Conservation (phyloP, 2,329 filamentous ascomycete species). For the Didymella glomerata region DNA sequence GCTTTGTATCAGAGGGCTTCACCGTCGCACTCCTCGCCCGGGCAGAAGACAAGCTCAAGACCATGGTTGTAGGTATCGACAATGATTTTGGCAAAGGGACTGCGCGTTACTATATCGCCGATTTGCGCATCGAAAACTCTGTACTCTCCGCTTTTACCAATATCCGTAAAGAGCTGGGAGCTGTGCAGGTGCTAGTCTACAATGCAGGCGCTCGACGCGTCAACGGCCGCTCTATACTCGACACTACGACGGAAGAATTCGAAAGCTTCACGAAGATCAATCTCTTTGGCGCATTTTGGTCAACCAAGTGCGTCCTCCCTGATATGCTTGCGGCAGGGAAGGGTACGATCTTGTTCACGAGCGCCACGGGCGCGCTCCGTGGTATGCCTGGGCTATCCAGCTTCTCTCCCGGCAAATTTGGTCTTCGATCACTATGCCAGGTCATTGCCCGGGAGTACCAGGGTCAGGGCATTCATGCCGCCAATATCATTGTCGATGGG, state of each 20-base stretch:
- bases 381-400: conserved; percentile 28
- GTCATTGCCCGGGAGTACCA: conserved; percentile 20
- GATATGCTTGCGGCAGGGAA: conserved; percentile 29
- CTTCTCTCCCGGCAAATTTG: conserved; percentile 34
- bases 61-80: conserved; percentile 26
- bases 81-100: neutral
- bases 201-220: conserved; percentile 33
- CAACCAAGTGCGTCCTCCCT: conserved; percentile 29
- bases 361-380: conserved; percentile 29
- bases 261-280: conserved; percentile 36
- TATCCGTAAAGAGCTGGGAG: conserved; percentile 26
- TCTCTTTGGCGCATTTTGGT: conserved; percentile 32
- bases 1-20: conserved; percentile 33
- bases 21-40: conserved; percentile 32
- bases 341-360: conserved; percentile 32
- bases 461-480: conserved; percentile 11
- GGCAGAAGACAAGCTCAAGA: conserved; percentile 31
- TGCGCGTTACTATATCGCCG: conserved; percentile 1
- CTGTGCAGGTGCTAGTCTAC: conserved; percentile 31
- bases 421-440: conserved; percentile 23
- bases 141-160: conserved; percentile 13
- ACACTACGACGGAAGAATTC: conserved; percentile 30
- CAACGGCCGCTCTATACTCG: conserved; percentile 30
- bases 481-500: conserved; percentile 1
- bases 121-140: neutral